Conservation (phyloP, 306 rosid species). For the Glycyrrhiza uralensis region DNA sequence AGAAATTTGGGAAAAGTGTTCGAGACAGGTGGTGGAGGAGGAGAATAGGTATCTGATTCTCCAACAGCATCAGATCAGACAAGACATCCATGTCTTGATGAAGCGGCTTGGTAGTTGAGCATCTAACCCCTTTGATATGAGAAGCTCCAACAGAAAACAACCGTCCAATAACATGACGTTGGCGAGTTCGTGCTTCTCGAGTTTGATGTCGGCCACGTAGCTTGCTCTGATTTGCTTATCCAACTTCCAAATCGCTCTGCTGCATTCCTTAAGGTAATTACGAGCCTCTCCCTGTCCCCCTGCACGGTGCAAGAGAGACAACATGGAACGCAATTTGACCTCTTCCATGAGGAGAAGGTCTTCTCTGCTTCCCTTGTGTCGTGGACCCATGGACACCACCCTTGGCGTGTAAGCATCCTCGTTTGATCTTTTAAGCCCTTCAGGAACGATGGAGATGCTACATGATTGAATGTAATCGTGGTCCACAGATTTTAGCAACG, state of each 20-base stretch:
- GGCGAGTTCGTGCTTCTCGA: not conserved
- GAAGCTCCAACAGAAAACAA: conserved; percentile 26
- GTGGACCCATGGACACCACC: conserved; percentile 2
- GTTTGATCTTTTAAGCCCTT: not conserved
- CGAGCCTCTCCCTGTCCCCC: not conserved
- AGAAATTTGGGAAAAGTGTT: not conserved
- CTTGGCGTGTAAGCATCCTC: conserved; percentile 2
- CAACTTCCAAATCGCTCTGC: not conserved
- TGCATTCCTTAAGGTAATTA: not conserved
- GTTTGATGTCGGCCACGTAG: not conserved
- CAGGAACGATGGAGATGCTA: not conserved
- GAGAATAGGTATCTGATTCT: conserved; percentile 20
- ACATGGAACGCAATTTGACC: conserved; percentile 1
- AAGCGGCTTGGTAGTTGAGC: not conserved
- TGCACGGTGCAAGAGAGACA: not conserved
- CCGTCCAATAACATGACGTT: conserved; percentile 13
- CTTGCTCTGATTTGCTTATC: not conserved
- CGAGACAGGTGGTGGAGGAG: not conserved
- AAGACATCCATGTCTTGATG: too few relatives aligned
- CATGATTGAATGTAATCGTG: too few relatives aligned
- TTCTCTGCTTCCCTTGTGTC: not conserved
- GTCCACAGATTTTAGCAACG: too few relatives aligned
- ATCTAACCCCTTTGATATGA: not conserved
- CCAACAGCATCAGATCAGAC: conserved; percentile 19
- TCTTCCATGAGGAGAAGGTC: not conserved